Evolutionary conservation across 2,329 filamentous ascomycete genomes (phyloP), one percentile per base, ranked within the genome.

Genomic region (Beauveria medogensis): DNA sequence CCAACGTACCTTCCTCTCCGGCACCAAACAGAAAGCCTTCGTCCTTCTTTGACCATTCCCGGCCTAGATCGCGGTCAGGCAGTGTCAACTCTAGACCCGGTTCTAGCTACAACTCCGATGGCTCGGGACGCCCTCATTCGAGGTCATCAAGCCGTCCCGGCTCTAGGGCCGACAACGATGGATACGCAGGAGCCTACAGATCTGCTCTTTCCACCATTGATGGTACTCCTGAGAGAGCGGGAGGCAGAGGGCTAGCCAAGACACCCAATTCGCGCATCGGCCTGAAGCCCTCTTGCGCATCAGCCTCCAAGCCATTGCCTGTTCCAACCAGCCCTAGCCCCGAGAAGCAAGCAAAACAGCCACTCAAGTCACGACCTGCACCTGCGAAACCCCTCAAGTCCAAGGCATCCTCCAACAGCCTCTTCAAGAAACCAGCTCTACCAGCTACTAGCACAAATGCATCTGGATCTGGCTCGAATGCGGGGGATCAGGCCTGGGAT

Each of bases 1-100:
- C 91, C 3, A 83, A 86, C 52, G 77, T 96, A 34, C 90, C 92
- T 0, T 85, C 90, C 0, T 94, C 92, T 0, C 92, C 92, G 5
- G 84, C 83, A 0, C 73, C 89, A 51, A 83, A 80, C 57, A 84
- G 84, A 62, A 84, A 86, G 59, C 78, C 82, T 9, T 91, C 90
- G 0, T 85, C 83, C 60, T 92, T 96, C 71, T 94, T 90, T 69
- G 86, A 85, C 54, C 74, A 78, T 2, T 79, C 86, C n/a, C 82
- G 82, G 7, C 82, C 88, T 5, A 67, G 72, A 22, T 82, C 81
- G 2, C 73, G 80, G 18, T 75, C 77, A 5, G 75, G 72, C 53
- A 78, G 75, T 28, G 71, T 71, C n/a, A 69, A 69, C 22, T 83
- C 80, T 10, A 74, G 80, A 10, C 81, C 81, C 2, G 76, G 78